Conservation (phyloP, 169 alveolate genomes). For the Plasmodium gaboni region DNA sequence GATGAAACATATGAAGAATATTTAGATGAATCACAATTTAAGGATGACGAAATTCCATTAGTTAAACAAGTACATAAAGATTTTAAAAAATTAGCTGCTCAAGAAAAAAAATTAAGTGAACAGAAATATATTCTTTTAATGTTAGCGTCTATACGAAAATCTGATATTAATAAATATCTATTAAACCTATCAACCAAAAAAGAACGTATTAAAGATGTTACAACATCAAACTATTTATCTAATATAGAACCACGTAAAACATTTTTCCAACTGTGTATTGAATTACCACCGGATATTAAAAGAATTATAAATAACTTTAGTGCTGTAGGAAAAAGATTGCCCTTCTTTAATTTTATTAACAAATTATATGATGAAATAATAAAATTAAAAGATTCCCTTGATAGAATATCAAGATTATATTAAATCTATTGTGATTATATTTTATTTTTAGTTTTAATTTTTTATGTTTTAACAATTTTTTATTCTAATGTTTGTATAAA, state of each 20-base stretch:
- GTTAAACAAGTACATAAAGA: slow-evolving; percentile 26
- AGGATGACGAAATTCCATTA: not conserved
- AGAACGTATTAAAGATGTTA: slow-evolving; percentile 20
- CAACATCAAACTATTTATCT: slow-evolving; percentile 15
- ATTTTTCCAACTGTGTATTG: slow-evolving; percentile 42
- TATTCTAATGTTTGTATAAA: too few relatives aligned
- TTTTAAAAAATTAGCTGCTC: slow-evolving; percentile 3
- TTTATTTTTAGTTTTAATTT: not conserved
- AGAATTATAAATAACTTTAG: slow-evolving; percentile 37
- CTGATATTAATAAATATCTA: slow-evolving; percentile 53
- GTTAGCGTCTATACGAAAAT: slow-evolving; percentile 23
- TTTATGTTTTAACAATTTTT: slow-evolving; percentile 27
- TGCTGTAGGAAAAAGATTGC: slow-evolving; percentile 38
- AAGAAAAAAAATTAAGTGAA: slow-evolving; percentile 34
- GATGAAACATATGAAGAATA: slow-evolving; percentile 1
- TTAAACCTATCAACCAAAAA: slow-evolving; percentile 27
- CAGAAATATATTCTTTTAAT: slow-evolving; percentile 28
- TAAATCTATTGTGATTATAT: too few relatives aligned
- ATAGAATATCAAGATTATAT: slow-evolving; percentile 16
- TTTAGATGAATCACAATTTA: not conserved
- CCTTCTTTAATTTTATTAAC: slow-evolving; percentile 31
- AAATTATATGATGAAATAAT: slow-evolving; percentile 59
- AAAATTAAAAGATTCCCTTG: slow-evolving; percentile 38
- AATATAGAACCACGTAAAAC: slow-evolving; percentile 61
- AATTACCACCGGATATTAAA: slow-evolving; percentile 59